These are phyloP conservation scores for Diaporthe vaccinii DNA, from an alignment of 2,329 filamentous ascomycete genomes.

Conservation along the genomic window DNA sequence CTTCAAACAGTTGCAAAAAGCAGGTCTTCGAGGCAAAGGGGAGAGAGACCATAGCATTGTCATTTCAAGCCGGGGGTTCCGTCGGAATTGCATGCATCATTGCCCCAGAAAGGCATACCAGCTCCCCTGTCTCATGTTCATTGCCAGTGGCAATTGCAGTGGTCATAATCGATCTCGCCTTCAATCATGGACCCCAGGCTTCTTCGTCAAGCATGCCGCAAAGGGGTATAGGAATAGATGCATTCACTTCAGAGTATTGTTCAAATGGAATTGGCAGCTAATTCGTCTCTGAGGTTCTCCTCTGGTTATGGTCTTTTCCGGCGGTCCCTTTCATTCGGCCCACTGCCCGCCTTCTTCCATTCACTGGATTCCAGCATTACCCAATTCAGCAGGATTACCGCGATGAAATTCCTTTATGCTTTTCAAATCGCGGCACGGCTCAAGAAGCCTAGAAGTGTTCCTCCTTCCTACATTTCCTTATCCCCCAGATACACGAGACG, in stretches of 20 bases:
- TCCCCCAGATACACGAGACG: not conserved
- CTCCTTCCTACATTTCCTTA: not conserved
- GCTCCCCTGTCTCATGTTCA: not conserved
- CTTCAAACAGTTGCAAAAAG: not conserved
- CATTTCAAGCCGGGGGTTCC: not conserved
- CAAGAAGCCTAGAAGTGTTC: not conserved
- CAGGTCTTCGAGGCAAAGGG: not conserved
- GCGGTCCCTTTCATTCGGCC: conserved; percentile 7
- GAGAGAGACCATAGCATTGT: not conserved
- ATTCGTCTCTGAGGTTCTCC: not conserved
- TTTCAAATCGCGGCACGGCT: not conserved
- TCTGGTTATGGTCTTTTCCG: not conserved
- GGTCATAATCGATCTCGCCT: not conserved
- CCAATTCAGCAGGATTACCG: not conserved
- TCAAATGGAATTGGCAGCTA: not conserved
- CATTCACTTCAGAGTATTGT: too few relatives aligned
- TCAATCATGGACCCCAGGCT: too few relatives aligned
- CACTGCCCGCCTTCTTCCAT: not conserved
- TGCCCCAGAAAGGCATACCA: not conserved
- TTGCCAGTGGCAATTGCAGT: not conserved
- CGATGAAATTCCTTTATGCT: not conserved
- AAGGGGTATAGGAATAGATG: too few relatives aligned
- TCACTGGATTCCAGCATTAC: not conserved
- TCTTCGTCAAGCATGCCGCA: not conserved
- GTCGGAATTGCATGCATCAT: not conserved